Evolutionary conservation across 768 basidiomycete genomes (phyloP), one percentile per base, ranked within the genome.

Genomic region (Tulasnella sp.): DNA sequence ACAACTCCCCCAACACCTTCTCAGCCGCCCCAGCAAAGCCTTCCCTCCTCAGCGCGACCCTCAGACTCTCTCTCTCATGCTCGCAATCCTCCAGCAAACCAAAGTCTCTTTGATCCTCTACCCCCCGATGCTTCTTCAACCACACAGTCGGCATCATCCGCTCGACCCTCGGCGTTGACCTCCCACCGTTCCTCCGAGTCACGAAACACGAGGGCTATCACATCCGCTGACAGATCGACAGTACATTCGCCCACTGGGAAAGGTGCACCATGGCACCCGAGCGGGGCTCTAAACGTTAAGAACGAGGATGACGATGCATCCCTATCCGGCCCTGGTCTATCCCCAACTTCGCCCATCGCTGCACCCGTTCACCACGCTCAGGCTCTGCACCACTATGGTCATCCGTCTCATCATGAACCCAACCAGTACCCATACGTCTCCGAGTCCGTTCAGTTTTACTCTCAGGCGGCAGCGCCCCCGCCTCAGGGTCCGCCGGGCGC

Each of bases 151-250:
- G 3, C 56, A 0, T n/a, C 31, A 58, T 36, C 76, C 76, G 34
- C 56, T 52, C 38, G 34, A 10, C 58, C 76, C 24, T 31, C 76
- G 52, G 27, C 58, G 16, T 62, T 62, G 36, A 21, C 76, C 58
- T 71, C 76, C 14, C 76, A 77, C 76, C 31, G 68, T 39, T 21
- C 76, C 76, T 40, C 48, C 34, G 75, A 75, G 46, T 44, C 75
- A 36, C 39, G 52, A 3, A 75, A 27, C 56, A 77, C 42, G 46
- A 46, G 76, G 46, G 34, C 76, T 24, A n/a, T 39, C 76, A 77
- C 76, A 62, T 77, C 76, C 38, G 76, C 76, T 31, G 76, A 77
- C 58, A 58, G 76, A 44, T 77, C 76, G 36, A 77, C 76, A 36
- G 76, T 58, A 34, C 76, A 77, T 42, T 77, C 76, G 31, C 56